Conservation (phyloP, 1,284 basidiomycete genomes). For the Cutaneotrichosporon sp. region DNA sequence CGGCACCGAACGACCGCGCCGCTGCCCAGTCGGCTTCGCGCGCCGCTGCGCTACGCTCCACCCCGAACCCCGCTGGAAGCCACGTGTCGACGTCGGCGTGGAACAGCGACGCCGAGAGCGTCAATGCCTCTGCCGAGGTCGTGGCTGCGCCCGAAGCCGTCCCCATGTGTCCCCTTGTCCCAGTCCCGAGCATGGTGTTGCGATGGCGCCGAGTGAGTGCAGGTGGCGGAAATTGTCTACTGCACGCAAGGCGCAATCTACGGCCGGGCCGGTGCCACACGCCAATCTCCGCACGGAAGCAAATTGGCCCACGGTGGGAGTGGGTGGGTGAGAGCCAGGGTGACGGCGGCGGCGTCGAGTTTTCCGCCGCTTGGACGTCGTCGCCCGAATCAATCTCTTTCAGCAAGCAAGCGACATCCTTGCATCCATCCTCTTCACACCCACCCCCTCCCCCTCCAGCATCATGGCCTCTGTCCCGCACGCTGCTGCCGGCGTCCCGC, state of each 20-base stretch:
- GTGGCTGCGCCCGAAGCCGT: background rate
- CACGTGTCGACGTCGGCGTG: constrained; percentile 36
- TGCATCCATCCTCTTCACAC: background rate
- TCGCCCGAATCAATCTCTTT: too few relatives aligned
- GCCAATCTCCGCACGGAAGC: background rate
- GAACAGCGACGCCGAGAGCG: constrained; percentile 35
- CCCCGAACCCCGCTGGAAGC: constrained; percentile 37
- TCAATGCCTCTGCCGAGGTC: constrained; percentile 29
- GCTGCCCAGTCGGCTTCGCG: constrained; percentile 15
- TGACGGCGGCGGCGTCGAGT: background rate
- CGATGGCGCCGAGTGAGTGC: background rate
- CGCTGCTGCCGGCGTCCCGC: background rate
- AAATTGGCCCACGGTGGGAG: too few relatives aligned
- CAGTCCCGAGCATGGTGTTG: too few relatives aligned
- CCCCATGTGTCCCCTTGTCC: too few relatives aligned
- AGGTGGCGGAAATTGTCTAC: too few relatives aligned
- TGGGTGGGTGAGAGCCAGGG: background rate
- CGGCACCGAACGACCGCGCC: constrained; percentile 6
- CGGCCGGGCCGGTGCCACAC: background rate
- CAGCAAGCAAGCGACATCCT: background rate
- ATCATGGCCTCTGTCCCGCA: constrained; percentile 10
- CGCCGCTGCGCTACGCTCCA: constrained; percentile 1
- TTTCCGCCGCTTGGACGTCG: background rate
- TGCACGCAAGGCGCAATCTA: background rate
- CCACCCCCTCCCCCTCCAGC: background rate